Base-by-base conservation (phyloP, 441 rosid species). In the Corymbia calophylla region DNA sequence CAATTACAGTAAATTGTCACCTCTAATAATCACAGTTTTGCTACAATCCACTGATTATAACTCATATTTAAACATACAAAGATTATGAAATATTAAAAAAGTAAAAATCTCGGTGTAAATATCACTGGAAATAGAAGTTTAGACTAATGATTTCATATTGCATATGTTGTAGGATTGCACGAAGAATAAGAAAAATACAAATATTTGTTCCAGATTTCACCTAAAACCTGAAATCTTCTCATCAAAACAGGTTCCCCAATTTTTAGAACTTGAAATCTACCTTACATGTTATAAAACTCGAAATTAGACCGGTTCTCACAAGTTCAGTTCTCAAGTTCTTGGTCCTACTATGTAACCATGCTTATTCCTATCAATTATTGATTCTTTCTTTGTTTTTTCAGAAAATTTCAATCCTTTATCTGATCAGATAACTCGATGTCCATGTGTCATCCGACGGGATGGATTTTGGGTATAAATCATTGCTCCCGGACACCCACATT, bases 111-210 rank as follows among this genome's bases (percentile, higher is more conserved):
- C 29, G 0, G 6, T 39, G 6, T 5, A 5, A 39, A 39, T 39
- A 39, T 39, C 44, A 39, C 6, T 5, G 5, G 44, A 39, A 39
- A 39, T 39, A 39, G 44, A 39, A 39, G 44, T 39, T 39, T 39
- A 39, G 44, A 39, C 44, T 39, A 39, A 39, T 39, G 44, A 39
- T 39, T 39, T 39, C 44, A 39, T 1, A 39, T 39, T 39, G 44
- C 44, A 39, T 6, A 39, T 39, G 5, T 0, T 8, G 1, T 9
- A 23, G 12, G 1, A 58, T 10, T 1, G 0, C 2, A 6, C 7
- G 7, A 25, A 58, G 25, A 58, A 58, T 6, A 58, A 58, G 7
- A 58, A 58, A 58, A 58, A 9, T 2, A 25, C 6, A 25, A 58
- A 58, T 3, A 9, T 29, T 25, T 10, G 1, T 58, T 58, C 0